These are phyloP conservation scores for Hanseniaspora sp. DNA, from an alignment of 1,139 yeast species.

Conservation along the genomic window DNA sequence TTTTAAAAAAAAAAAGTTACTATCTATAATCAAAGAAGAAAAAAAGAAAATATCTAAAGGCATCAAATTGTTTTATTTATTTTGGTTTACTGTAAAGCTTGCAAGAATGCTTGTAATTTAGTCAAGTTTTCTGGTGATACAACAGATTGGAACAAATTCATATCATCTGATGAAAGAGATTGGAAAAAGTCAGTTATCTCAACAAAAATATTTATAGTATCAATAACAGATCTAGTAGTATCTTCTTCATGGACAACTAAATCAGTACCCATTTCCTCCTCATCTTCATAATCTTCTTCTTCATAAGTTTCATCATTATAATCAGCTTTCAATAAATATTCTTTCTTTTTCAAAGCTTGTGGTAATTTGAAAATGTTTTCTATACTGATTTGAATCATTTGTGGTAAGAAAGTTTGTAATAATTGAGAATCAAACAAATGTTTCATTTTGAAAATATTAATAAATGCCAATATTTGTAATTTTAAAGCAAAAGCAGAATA, in stretches of 20 bases:
- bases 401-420: conserved; percentile 26
- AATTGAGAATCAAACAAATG: conserved; percentile 18
- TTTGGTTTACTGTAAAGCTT: conserved; percentile 24
- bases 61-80: not conserved
- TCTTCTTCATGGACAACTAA: conserved; percentile 47
- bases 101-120: conserved; percentile 26
- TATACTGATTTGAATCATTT: conserved; percentile 38
- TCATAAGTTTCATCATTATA: conserved; percentile 35
- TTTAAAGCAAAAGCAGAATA: conserved; percentile 70
- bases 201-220: conserved; percentile 51
- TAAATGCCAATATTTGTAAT: conserved; percentile 54
- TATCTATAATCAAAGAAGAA: not conserved
- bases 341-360: conserved; percentile 54
- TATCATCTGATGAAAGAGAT: conserved; percentile 23
- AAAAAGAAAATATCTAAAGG: not conserved
- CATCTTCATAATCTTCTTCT: conserved; percentile 31
- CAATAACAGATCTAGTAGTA: conserved; percentile 65
- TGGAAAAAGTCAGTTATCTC: conserved; percentile 32
- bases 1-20: too few species aligned
- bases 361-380: conserved; percentile 52
- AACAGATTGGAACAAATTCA: conserved; percentile 31
- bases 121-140: conserved; percentile 26
- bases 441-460: conserved; percentile 37
- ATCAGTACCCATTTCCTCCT: conserved; percentile 26
- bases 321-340: conserved; percentile 40